Base-by-base conservation (phyloP, 1,284 basidiomycete genomes). In the Farysia itapuensis region DNA sequence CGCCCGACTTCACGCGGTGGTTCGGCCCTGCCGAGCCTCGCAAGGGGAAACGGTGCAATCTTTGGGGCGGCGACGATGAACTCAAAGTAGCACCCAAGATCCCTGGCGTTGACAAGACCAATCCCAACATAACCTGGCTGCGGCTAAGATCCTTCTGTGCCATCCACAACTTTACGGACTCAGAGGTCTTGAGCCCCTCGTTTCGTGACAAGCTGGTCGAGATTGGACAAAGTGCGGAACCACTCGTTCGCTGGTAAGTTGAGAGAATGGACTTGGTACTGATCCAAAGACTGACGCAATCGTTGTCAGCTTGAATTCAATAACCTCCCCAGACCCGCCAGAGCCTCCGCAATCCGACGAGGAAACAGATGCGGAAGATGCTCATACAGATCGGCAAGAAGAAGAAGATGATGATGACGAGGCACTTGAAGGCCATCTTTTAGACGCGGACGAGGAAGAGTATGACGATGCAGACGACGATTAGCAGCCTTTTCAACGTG, bases 121-220 rank as follows among this genome's bases (percentile, higher is more conserved):
- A 94, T 59, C 88, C 86, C 77, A 88, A 92, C 72, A 93, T 93
- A 53, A 89, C 90, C 72, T 77, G 93, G 43, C 78, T 94, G 56
- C 90, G 89, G 75, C 86, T 89, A 59, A 84, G 90, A 26, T 86
- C 86, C 20, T 84, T 91, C 31, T 84, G 82, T 4, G 90, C 92
- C 1, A 75, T 82, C 0, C 82, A 85, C 65, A 91, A 88, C 28
- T 91, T 93, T 74, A 79, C 80, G 1, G 90, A 93, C 66, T 79
- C 81, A 12, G 82, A 91, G 67, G 89, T 90, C 3, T 77, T 88
- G 1, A 76, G 79, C 7, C 79, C 82, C 8, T 79, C 82, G 38
- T 93, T 92, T 76, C 83, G 83, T 35, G 81, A 86, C 26, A 81
- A 81, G 22, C 72, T 92, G 8, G 79, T 81, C 34, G 74, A 81